Conservation (phyloP, 371 early-diverging fungal species). For the Catenaria anguillulae region DNA sequence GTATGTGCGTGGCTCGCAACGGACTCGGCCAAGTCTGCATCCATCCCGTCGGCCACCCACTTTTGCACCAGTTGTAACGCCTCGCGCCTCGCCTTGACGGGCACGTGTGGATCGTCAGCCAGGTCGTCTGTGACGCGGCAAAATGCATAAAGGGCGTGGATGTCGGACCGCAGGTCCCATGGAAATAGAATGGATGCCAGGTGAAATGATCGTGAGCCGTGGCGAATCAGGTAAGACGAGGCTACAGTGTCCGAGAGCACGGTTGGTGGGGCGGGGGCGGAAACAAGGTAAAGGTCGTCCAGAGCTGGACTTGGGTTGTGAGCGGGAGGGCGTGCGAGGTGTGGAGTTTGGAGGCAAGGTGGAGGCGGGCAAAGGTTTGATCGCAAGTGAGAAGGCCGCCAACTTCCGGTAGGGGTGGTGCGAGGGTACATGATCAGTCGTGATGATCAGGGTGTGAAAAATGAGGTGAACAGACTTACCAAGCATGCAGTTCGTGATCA, state of each 20-base stretch:
- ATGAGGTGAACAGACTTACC: no score
- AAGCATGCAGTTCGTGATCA: slow-evolving; percentile 30
- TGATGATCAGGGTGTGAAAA: no score
- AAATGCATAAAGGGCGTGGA: slow-evolving; percentile 39
- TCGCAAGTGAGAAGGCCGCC: slow-evolving; percentile 43
- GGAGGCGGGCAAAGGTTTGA: slow-evolving; percentile 25
- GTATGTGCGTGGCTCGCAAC: no score
- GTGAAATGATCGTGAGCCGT: slow-evolving; percentile 36
- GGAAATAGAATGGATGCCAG: slow-evolving; percentile 36
- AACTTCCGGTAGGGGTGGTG: slow-evolving; percentile 17
- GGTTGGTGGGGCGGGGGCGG: no score
- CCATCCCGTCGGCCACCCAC: slow-evolving; percentile 20
- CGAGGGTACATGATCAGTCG: neutral
- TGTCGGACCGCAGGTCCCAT: slow-evolving; percentile 28
- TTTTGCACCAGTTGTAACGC: slow-evolving; percentile 16
- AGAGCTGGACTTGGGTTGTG: no score
- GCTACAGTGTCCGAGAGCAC: neutral
- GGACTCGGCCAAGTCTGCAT: neutral
- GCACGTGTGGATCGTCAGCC: slow-evolving; percentile 25
- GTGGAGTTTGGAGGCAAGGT: slow-evolving; percentile 6
- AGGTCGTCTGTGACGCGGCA: slow-evolving; percentile 47
- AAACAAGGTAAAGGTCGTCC: no score
- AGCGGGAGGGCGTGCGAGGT: no score
- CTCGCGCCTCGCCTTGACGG: slow-evolving; percentile 14
- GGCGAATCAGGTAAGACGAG: slow-evolving; percentile 8